phyloP scores from a whole-genome alignment of 768 basidiomycete genomes.

The Sarcomyxa edulis region DNA sequence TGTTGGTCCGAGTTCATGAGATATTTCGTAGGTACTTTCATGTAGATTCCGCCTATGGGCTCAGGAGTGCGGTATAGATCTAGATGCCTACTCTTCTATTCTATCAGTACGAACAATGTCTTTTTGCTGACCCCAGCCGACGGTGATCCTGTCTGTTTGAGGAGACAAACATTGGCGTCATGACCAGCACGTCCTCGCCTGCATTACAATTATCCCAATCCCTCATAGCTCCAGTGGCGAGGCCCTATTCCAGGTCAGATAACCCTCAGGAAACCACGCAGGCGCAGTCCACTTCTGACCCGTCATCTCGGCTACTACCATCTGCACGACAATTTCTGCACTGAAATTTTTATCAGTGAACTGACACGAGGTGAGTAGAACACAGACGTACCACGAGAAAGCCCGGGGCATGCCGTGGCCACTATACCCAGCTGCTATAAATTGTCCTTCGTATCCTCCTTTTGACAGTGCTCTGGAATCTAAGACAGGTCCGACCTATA shows the following conservation, averaged over 20 bases:
- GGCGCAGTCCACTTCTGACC: slow-evolving; percentile 45
- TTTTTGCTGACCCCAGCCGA: no score
- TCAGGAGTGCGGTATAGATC: no score
- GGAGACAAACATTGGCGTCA: no score
- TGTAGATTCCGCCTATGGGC: slow-evolving; percentile 11
- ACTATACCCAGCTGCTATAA: slow-evolving; percentile 65
- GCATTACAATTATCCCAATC: no score
- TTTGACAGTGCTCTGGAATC: slow-evolving; percentile 16
- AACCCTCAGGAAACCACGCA: slow-evolving; percentile 58
- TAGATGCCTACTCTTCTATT: no score
- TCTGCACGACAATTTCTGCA: slow-evolving; percentile 55
- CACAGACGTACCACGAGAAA: slow-evolving; percentile 56
- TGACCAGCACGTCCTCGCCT: no score
- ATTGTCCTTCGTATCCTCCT: slow-evolving; percentile 48
- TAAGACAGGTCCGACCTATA: slow-evolving; percentile 60
- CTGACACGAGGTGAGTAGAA: neutral
- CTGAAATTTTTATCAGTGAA: slow-evolving; percentile 24
- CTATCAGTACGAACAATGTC: no score
- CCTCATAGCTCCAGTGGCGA: no score
- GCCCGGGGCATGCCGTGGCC: slow-evolving; percentile 83
- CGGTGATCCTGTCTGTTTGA: no score
- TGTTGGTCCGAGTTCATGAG: slow-evolving; percentile 19
- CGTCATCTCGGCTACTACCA: slow-evolving; percentile 46
- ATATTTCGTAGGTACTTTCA: no score
- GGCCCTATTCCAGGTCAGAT: slow-evolving; percentile 35